A percentile compares a stretch with the other conserved stretches of the same genome.
phyloP scores from a whole-genome alignment of 768 basidiomycete species.

The Lyophyllum decastes region DNA sequence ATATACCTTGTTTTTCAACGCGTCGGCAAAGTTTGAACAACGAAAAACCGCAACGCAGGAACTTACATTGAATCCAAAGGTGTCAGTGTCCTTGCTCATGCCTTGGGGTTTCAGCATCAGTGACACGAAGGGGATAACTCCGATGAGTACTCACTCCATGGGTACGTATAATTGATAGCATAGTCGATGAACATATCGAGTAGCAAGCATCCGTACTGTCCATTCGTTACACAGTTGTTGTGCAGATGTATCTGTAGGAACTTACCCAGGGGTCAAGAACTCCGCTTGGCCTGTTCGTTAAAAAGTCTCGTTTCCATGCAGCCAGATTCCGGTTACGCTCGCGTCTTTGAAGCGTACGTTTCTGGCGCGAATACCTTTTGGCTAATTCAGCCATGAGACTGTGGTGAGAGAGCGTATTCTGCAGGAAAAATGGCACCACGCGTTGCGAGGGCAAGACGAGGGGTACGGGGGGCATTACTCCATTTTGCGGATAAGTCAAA shows the following conservation, averaged over 20 bases:
- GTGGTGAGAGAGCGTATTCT: slow-evolving; percentile 13
- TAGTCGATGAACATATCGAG: slow-evolving; percentile 71
- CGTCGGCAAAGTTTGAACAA: background rate
- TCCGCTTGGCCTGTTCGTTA: slow-evolving; percentile 49
- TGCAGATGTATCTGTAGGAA: background rate
- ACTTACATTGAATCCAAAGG: slow-evolving; percentile 40
- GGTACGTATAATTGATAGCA: slow-evolving; percentile 70
- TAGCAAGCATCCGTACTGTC: slow-evolving; percentile 64
- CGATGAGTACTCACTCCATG: slow-evolving; percentile 40
- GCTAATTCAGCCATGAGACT: slow-evolving; percentile 21
- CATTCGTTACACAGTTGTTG: slow-evolving; percentile 2
- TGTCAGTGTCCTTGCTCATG: slow-evolving; percentile 28
- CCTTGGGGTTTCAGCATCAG: slow-evolving; percentile 13
- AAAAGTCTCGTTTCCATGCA: slow-evolving; percentile 46
- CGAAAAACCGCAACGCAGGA: background rate
- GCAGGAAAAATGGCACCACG: slow-evolving; percentile 31
- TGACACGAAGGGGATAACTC: background rate
- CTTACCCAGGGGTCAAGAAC: slow-evolving; percentile 58
- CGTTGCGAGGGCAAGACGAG: slow-evolving; percentile 35
- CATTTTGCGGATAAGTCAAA: slow-evolving; percentile 68
- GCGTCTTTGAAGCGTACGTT: slow-evolving; percentile 20
- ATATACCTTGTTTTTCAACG: slow-evolving; percentile 39
- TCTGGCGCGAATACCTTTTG: slow-evolving; percentile 23
- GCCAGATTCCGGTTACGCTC: slow-evolving; percentile 25
- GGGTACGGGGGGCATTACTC: slow-evolving; percentile 45